Evolutionary conservation across 257 asterid genomes (phyloP).

Genomic region (Ehretia macrophylla): DNA sequence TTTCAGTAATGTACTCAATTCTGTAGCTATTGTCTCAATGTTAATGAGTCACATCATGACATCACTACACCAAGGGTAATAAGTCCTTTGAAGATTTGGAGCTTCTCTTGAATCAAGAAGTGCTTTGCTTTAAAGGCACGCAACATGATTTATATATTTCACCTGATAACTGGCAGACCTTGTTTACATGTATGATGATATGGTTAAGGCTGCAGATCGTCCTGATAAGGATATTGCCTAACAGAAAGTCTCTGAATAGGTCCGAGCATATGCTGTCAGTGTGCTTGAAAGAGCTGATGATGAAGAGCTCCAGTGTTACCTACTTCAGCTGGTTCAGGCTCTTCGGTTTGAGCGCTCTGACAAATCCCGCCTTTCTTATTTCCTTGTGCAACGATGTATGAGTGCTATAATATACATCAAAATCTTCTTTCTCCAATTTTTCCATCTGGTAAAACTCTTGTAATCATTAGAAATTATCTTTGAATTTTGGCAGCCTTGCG

Average conservation of each 20-base stretch:
- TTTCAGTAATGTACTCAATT: too few species aligned
- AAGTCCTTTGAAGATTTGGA: not conserved
- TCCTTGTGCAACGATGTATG: constrained; percentile 97
- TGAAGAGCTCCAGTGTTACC: constrained; percentile 98
- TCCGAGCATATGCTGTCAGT: constrained; percentile 94
- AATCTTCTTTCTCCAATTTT: constrained; percentile 14
- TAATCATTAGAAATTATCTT: constrained; percentile 6
- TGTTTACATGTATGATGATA: not conserved
- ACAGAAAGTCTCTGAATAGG: constrained; percentile 37
- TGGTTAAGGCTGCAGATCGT: not conserved
- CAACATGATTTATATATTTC: not conserved
- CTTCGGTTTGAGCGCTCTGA: constrained; percentile 97
- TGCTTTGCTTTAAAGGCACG: not conserved
- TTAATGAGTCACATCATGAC: not conserved
- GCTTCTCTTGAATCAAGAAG: not conserved
- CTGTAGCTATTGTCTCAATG: not conserved
- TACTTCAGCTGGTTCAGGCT: constrained; percentile 98
- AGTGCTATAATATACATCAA: constrained; percentile 21
- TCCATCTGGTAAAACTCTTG: not conserved
- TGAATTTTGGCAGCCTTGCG: constrained; percentile 60
- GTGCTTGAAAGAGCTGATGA: constrained; percentile 98
- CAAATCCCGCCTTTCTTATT: constrained; percentile 84
- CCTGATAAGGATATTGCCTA: constrained; percentile 6
- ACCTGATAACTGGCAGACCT: not conserved
- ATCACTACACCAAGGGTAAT: too few species aligned